Conservation (phyloP, 345 rosid species). For the Raphanus sativus region DNA sequence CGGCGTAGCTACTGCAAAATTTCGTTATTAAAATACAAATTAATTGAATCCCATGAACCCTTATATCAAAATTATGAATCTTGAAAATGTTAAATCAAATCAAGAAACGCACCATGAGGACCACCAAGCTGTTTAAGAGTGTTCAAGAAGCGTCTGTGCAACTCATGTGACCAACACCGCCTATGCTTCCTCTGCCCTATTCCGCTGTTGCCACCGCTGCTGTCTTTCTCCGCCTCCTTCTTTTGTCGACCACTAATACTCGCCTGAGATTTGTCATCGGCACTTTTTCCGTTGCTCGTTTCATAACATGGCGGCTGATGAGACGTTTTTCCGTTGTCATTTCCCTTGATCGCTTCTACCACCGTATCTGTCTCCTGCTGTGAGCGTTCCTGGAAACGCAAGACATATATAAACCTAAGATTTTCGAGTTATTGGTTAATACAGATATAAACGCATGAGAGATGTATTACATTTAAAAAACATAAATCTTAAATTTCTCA, state of each 20-base stretch:
- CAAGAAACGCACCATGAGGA: conserved; percentile 58
- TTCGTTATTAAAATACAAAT: conserved; percentile 3
- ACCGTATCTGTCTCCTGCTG: conserved; percentile 51
- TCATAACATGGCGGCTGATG: conserved; percentile 50
- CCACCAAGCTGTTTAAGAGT: conserved; percentile 96
- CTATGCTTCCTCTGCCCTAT: conserved; percentile 59
- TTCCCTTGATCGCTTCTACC: conserved; percentile 52
- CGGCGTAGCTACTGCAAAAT: conserved; percentile 80
- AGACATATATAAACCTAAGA: neutral
- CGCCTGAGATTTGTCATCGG: conserved; percentile 40
- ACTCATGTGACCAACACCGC: conserved; percentile 92
- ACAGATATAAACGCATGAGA: neutral
- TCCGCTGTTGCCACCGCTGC: neutral
- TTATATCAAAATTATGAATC: conserved; percentile 16
- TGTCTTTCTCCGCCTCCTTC: conserved; percentile 44
- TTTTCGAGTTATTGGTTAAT: neutral
- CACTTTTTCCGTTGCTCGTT: conserved; percentile 48
- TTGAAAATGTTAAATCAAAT: neutral
- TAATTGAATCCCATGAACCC: conserved; percentile 15
- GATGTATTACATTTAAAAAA: neutral
- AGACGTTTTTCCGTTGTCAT: conserved; percentile 25
- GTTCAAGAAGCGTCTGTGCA: conserved; percentile 77
- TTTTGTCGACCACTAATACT: conserved; percentile 14
- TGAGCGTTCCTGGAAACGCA: conserved; percentile 37
- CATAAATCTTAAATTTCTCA: neutral